A percentile compares a stretch with the other conserved stretches of the same genome.
Evolutionary conservation across 257 asterid genomes (phyloP).

Genomic region (Rehmannia glutinosa): DNA sequence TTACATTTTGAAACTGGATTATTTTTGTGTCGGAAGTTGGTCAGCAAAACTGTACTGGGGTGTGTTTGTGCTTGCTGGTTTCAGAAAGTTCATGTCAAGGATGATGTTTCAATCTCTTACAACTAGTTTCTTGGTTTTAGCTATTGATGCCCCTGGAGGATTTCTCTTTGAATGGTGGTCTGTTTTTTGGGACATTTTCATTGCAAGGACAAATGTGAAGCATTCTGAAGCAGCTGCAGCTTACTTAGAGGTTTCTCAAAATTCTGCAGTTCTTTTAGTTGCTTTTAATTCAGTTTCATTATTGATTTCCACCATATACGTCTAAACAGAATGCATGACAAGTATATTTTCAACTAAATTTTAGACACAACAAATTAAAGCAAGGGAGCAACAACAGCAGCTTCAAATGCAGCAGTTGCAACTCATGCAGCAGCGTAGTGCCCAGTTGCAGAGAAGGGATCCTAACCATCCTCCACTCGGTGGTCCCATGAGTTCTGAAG

Average conservation of each 20-base stretch:
- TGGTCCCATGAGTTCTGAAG: constrained; percentile 82
- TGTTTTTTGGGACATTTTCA: constrained; percentile 98
- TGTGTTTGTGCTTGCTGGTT: constrained; percentile 2
- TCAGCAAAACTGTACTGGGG: not conserved
- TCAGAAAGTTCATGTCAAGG: not conserved
- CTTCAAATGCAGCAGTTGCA: constrained; percentile 94
- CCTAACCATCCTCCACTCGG: constrained; percentile 90
- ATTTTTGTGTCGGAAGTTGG: constrained; percentile 2
- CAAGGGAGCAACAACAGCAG: constrained; percentile 95
- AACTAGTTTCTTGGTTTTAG: constrained; percentile 34
- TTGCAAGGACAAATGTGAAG: constrained; percentile 96
- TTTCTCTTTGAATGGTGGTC: constrained; percentile 99
- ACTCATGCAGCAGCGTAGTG: constrained; percentile 91
- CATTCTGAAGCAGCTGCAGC: constrained; percentile 99
- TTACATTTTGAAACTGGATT: not conserved
- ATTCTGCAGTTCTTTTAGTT: constrained; percentile 15
- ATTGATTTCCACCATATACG: not conserved
- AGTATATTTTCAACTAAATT: constrained; percentile 14
- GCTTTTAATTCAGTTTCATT: not conserved
- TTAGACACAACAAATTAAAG: constrained; percentile 91
- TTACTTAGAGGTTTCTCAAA: constrained; percentile 78
- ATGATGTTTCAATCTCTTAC: not conserved
- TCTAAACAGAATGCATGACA: too few species aligned
- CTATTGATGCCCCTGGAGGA: constrained; percentile 99
- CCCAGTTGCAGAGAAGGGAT: constrained; percentile 92